Evolutionary conservation across 2,329 filamentous ascomycete species (phyloP), one percentile per base, ranked within the genome.

Genomic region (Aspergillus neotritici): DNA sequence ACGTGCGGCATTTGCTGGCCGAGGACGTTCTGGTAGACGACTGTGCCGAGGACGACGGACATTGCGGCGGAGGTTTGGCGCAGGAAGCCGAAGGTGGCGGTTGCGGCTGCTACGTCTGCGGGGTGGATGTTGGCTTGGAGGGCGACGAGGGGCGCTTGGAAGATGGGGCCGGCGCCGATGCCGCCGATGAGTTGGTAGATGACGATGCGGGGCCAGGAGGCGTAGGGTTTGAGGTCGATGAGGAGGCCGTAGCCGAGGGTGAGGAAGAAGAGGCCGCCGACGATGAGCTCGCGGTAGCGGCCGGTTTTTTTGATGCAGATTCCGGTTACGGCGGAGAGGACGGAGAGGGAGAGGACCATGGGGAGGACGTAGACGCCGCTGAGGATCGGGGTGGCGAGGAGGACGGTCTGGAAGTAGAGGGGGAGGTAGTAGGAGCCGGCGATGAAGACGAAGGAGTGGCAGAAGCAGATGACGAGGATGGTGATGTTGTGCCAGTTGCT

Each of bases 361-460:
- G 87, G 83, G 11, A 93, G 73, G 12, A 88, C 64, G 57, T 87
- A 87, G 37, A 90, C 80, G 38, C 87, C 87, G 1, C 82, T 86
- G 25, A 84, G 69, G 30, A 90, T 77, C 0, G 87, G 83, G 0
- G 76, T 74, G 2, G 80, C 80, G 38, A 84, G 77, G 34, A 87
- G 73, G 40, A 86, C 81, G 40, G 83, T 78, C 66, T 94, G 87
- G 67, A 89, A 91, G 71, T 94, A 95, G 2, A 94, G 75, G 0
- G 87, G 87, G 4, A 94, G 73, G 68, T 86, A 94, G 72, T 91
- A 94, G 49, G 78, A 80, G 25, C 79, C 80, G 0, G 83, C 79
- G 57, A 91, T 88, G 71, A 91, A 91, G 51, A 85, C 80, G 53
- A 83, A 78, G 34, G 83, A 83, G 62, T 94, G 87, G 49, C 79